A percentile compares a stretch with the other conserved stretches of the same genome.
These are phyloP conservation scores for Achaetomium macrosporum DNA, from an alignment of 2,329 filamentous ascomycete species.

Conservation along the genomic window DNA sequence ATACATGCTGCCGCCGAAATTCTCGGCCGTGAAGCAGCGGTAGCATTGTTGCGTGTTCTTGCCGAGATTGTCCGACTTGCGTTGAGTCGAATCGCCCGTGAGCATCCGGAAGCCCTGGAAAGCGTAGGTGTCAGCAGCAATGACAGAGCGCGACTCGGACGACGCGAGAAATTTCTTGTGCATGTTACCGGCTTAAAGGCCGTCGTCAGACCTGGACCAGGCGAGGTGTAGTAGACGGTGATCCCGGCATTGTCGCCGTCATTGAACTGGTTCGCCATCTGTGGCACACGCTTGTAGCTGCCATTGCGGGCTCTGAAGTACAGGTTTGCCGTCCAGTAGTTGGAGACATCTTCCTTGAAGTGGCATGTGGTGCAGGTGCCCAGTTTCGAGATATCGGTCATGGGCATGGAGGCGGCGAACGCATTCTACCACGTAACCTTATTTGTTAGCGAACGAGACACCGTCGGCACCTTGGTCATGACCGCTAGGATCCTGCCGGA, in stretches of 20 bases:
- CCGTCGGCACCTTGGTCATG: neutral
- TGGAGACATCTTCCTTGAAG: slow-evolving; percentile 25
- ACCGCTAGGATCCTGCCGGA: slow-evolving; percentile 22
- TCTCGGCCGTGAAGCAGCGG: slow-evolving; percentile 3
- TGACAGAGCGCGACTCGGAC: neutral
- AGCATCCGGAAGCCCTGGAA: slow-evolving; percentile 4
- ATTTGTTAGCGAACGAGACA: neutral
- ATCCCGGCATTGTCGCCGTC: slow-evolving; percentile 16
- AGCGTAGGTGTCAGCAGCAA: neutral
- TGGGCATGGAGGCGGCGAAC: neutral
- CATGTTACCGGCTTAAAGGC: neutral
- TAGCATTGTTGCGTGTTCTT: slow-evolving; percentile 3
- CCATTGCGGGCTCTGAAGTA: slow-evolving; percentile 25
- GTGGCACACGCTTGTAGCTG: slow-evolving; percentile 19
- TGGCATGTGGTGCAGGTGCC: slow-evolving; percentile 23
- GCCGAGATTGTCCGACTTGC: neutral
- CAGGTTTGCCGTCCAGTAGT: slow-evolving; percentile 26
- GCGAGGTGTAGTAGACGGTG: slow-evolving; percentile 14
- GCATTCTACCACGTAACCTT: neutral
- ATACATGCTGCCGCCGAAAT: neutral
- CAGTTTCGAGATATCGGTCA: slow-evolving; percentile 19
- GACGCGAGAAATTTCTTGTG: neutral
- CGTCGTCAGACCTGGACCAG: neutral
- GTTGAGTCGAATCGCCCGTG: neutral
- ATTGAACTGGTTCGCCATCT: slow-evolving; percentile 10